These are phyloP conservation scores for Dothideomycetes sp. DNA, from an alignment of 2,329 filamentous ascomycete species.

Conservation along the genomic window DNA sequence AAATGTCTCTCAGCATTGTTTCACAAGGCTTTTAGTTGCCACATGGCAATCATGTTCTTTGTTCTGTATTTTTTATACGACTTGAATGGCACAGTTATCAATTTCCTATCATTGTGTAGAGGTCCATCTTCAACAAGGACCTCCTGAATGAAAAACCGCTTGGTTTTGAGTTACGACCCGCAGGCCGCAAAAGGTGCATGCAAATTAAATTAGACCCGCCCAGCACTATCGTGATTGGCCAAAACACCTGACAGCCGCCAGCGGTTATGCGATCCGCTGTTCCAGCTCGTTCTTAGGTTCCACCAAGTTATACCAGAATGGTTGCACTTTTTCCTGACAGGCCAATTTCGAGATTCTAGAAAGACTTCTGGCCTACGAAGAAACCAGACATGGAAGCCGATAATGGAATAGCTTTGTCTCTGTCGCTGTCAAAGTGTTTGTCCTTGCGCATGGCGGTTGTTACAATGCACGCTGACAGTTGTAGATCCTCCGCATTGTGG, in stretches of 20 bases:
- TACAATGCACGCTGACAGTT: background rate
- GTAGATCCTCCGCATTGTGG: conserved; percentile 11
- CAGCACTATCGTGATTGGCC: conserved; percentile 4
- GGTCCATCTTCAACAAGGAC: background rate
- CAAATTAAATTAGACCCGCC: conserved; percentile 10
- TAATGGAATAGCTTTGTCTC: no score
- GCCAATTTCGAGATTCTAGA: conserved; percentile 1
- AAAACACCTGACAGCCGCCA: conserved; percentile 6
- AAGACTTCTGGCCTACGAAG: background rate
- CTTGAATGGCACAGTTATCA: no score
- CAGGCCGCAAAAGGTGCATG: conserved; percentile 8
- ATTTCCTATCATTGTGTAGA: background rate
- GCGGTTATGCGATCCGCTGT: conserved; percentile 9
- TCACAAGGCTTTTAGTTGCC: conserved; percentile 4
- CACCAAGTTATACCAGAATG: background rate
- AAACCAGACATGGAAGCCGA: no score
- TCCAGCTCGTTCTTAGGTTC: conserved; percentile 8
- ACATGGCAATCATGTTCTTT: conserved; percentile 8
- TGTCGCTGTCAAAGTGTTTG: no score
- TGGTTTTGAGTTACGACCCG: conserved; percentile 7
- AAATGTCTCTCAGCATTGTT: background rate
- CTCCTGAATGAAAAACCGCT: conserved; percentile 5
- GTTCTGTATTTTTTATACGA: no score
- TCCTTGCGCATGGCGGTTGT: no score
- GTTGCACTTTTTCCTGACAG: background rate